Evolutionary conservation across 768 basidiomycete genomes (phyloP).

Genomic region (Epithele typhae): DNA sequence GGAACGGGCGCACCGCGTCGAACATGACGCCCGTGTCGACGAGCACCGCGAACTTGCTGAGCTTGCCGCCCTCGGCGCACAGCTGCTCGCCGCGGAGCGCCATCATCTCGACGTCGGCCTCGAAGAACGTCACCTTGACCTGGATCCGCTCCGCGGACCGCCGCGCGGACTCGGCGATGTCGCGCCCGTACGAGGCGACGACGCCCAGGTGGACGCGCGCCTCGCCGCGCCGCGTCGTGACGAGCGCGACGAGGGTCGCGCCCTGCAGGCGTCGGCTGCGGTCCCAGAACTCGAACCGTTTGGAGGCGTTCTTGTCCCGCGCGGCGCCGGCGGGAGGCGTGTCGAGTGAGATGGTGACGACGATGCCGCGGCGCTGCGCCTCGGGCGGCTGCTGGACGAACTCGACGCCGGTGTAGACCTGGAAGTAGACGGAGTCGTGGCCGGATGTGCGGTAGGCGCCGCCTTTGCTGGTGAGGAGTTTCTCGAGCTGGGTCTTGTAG

Average conservation of each 20-base stretch:
- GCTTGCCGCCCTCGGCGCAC: constrained; percentile 12
- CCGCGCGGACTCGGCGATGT: constrained; percentile 44
- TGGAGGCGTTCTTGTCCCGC: constrained; percentile 32
- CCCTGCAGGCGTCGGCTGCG: constrained; percentile 54
- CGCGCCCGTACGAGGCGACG: constrained; percentile 37
- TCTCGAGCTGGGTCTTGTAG: constrained; percentile 5
- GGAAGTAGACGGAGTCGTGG: constrained; percentile 17
- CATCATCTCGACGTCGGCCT: constrained; percentile 48
- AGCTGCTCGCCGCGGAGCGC: constrained; percentile 33
- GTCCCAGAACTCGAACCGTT: constrained; percentile 58
- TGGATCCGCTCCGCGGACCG: constrained; percentile 30
- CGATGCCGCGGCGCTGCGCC: constrained; percentile 45
- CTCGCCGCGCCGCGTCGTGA: too few species aligned
- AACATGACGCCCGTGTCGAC: constrained; percentile 65
- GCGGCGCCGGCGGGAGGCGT: constrained; percentile 51
- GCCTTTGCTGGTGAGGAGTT: constrained; percentile 22
- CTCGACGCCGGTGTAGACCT: constrained; percentile 19
- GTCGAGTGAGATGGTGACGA: constrained; percentile 41
- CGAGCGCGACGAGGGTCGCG: constrained; percentile 61
- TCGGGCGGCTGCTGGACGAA: constrained; percentile 43
- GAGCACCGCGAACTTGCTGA: constrained; percentile 31
- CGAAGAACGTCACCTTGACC: constrained; percentile 60
- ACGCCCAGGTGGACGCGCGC: constrained; percentile 48
- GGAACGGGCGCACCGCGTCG: constrained; percentile 64
- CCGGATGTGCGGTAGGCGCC: constrained; percentile 9